Conservation (phyloP, 305 asterid species). For the Solanum hybrid region DNA sequence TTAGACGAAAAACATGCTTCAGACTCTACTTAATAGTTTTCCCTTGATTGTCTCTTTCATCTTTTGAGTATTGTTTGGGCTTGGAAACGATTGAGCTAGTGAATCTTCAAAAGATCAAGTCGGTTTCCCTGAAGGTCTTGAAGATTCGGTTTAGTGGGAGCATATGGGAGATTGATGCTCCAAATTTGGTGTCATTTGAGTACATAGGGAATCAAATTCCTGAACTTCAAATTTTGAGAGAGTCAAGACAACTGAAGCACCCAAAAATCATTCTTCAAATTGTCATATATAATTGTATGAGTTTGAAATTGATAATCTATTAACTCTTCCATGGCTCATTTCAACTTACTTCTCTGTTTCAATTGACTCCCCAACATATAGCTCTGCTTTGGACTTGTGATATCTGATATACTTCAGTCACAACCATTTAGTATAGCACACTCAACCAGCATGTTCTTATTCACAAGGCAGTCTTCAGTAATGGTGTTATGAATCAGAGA, state of each 20-base stretch:
- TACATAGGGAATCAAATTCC: background rate
- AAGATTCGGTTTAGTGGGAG: background rate
- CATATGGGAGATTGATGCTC: background rate
- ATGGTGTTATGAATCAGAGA: background rate
- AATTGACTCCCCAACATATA: background rate
- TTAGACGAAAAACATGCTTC: background rate
- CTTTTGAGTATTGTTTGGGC: background rate
- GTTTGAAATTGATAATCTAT: background rate
- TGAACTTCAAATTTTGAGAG: background rate
- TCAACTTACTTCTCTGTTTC: background rate
- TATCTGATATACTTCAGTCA: background rate
- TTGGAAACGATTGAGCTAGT: background rate
- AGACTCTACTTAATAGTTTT: background rate
- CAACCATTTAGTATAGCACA: background rate
- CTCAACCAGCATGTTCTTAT: background rate
- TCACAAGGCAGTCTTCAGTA: background rate
- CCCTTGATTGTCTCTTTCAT: background rate
- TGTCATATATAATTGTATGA: background rate
- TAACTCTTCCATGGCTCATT: background rate
- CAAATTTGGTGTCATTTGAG: background rate
- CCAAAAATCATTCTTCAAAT: background rate
- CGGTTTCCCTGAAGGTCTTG: background rate
- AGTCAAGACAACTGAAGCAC: background rate
- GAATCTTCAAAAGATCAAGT: background rate
- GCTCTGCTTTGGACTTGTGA: background rate